Conservation (phyloP, 2,329 filamentous ascomycete genomes). For the Camptophora hylomeconis region DNA sequence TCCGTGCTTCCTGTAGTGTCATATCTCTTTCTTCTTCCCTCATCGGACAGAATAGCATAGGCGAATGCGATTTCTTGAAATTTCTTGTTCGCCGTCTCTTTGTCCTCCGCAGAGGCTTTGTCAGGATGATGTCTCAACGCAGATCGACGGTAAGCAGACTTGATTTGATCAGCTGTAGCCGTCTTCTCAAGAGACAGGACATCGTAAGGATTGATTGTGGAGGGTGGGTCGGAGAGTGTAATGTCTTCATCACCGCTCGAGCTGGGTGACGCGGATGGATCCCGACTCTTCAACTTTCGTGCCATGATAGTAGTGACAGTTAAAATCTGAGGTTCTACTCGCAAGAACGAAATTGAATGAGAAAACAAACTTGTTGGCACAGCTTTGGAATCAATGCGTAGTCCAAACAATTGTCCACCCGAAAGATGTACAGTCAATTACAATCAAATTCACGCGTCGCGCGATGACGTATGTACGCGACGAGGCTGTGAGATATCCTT, state of each 20-base stretch:
- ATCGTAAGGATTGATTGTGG: conserved; percentile 64
- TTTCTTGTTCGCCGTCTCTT: conserved; percentile 58
- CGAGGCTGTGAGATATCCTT: no score
- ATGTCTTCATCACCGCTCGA: conserved; percentile 33
- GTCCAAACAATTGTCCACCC: no score
- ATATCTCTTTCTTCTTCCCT: conserved; percentile 68
- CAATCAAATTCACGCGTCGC: no score
- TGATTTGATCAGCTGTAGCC: conserved; percentile 68
- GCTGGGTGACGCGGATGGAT: conserved; percentile 1
- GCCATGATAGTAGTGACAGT: no score
- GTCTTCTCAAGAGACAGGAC: conserved; percentile 58
- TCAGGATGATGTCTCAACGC: conserved; percentile 78
- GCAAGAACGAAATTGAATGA: no score
- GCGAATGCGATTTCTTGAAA: conserved; percentile 92
- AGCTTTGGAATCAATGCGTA: no score
- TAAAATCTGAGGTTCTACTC: no score
- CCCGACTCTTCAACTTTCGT: conserved; percentile 3
- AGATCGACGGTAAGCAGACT: conserved; percentile 71
- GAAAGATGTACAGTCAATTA: no score
- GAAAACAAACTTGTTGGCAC: no score
- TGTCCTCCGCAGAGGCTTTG: conserved; percentile 58
- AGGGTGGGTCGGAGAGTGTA: conserved; percentile 47
- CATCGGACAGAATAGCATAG: conserved; percentile 82
- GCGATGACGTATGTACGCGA: no score
- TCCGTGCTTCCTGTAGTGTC: conserved; percentile 81